A percentile compares a stretch with the other conserved stretches of the same genome.
Conservation (phyloP, 1,139 yeast genomes). For the Saccharomyces hybrid region DNA sequence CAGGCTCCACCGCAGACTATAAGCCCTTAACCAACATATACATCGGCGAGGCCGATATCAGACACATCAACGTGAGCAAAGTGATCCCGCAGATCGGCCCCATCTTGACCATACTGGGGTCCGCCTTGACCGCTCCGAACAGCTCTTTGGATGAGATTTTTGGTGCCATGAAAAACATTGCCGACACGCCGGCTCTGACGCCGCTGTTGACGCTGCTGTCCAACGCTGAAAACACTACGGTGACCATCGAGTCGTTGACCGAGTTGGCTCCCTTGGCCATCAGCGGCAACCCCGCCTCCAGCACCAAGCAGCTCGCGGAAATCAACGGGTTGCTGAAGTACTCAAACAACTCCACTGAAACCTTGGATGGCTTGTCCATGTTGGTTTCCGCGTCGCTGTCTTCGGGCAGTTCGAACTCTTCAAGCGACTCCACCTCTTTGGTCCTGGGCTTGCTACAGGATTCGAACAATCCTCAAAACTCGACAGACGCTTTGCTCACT, state of each 20-base stretch:
- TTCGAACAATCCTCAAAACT: conserved; percentile 22
- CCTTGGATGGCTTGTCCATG: conserved; percentile 9
- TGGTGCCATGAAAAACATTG: conserved; percentile 21
- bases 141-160: conserved; percentile 17
- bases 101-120: conserved; percentile 23
- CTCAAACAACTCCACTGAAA: conserved; percentile 22
- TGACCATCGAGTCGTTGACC: conserved; percentile 22
- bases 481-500: conserved; percentile 19
- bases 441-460: conserved; percentile 23
- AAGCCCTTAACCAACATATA: conserved; percentile 26
- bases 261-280: conserved; percentile 27
- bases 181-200: conserved; percentile 24
- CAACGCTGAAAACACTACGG: conserved; percentile 19
- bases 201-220: conserved; percentile 26
- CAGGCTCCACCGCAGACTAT: conserved; percentile 28
- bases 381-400: not conserved
- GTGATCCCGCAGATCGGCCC: conserved; percentile 27
- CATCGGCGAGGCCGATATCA: conserved; percentile 29
- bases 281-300: conserved; percentile 12
- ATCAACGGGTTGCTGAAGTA: conserved; percentile 21
- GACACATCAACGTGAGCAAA: conserved; percentile 29
- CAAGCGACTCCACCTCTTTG: conserved; percentile 13
- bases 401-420: conserved; percentile 14
- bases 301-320: conserved; percentile 17
- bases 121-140: conserved; percentile 22